Base-by-base conservation (phyloP, 768 basidiomycete genomes). In the Omphalotus guepiniiformis region DNA sequence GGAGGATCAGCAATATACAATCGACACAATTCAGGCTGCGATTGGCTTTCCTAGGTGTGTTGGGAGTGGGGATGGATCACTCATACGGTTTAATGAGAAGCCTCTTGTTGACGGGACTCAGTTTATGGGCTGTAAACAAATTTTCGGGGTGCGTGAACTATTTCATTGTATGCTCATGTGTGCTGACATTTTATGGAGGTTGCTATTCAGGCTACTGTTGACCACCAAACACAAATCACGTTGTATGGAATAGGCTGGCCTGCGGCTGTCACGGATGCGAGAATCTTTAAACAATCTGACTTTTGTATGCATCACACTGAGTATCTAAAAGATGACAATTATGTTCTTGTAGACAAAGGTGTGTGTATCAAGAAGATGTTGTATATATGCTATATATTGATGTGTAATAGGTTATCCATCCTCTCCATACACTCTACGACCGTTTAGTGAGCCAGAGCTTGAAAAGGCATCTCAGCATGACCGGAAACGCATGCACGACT, bases 311-410 rank as follows among this genome's bases (percentile, higher is more conserved):
- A 57, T 12, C 52, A 53, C 7, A 47, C 53, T 22, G 13, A 50
- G 3, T 53, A 53, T 32, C 57, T 61, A 25, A 49, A 51, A 22
- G 19, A 54, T 16, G 51, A 49, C n/a, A 30, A 59, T 32, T 61
- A 61, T 40, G 49, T 61, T 34, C 43, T 61, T 11, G 58, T 53
- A 21, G 48, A 58, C 42, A 51, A 57, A 61, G 57, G 58, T 55
- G 30, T 29, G 19, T 26, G 38, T 42, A 23, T 40, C 7, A 42
- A 21, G 6, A 28, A 15, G 26, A 1, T 36, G 6, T 18, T 42
- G 36, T n/a, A 23, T 43, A 6, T 42, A 8, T 19, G 15, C 22
- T 44, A 13, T 26, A 34, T 29, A 1, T 28, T 39, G 6, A 21
- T 6, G 16, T 28, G n/a, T n/a, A n/a, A n/a, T 38, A 62, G 62